A percentile compares a stretch with the other conserved stretches of the same genome.
phyloP scores from a whole-genome alignment of 2,329 filamentous ascomycete genomes.

The Colletotrichum musicola region DNA sequence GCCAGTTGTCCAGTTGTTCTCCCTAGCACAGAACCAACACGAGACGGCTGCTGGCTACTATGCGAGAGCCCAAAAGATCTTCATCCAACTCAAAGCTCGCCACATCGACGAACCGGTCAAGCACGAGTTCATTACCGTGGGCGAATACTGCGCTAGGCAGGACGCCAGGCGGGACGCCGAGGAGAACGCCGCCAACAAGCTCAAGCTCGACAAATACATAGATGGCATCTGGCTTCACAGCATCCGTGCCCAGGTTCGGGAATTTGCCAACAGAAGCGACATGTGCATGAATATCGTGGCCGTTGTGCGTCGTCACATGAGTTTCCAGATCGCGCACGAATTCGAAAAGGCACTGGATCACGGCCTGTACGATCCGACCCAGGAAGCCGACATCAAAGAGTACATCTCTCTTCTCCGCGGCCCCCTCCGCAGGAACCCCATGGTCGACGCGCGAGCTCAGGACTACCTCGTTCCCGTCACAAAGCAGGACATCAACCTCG shows the following conservation, averaged over 20 bases:
- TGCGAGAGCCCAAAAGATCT: conserved; percentile 42
- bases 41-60: conserved; percentile 65
- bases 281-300: conserved; percentile 51
- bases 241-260: conserved; percentile 50
- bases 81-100: conserved; percentile 44
- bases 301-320: conserved; percentile 64
- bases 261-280: conserved; percentile 36
- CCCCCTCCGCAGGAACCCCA: conserved; percentile 45
- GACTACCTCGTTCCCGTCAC: conserved; percentile 54
- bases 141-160: no score
- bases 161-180: neutral
- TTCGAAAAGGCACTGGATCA: conserved; percentile 67
- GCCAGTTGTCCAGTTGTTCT: conserved; percentile 64
- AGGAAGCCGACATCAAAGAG: conserved; percentile 52
- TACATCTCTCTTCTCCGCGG: conserved; percentile 66
- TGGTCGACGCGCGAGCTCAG: conserved; percentile 32
- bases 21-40: conserved; percentile 65
- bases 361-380: conserved; percentile 56
- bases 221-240: conserved; percentile 62
- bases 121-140: no score
- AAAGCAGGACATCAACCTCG: conserved; percentile 46
- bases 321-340: conserved; percentile 67
- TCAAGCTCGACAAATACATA: conserved; percentile 61
- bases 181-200: conserved; percentile 9
- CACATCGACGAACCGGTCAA: conserved; percentile 20